Conservation (phyloP, 2,329 filamentous ascomycete species). For the Hypocreales sp. region DNA sequence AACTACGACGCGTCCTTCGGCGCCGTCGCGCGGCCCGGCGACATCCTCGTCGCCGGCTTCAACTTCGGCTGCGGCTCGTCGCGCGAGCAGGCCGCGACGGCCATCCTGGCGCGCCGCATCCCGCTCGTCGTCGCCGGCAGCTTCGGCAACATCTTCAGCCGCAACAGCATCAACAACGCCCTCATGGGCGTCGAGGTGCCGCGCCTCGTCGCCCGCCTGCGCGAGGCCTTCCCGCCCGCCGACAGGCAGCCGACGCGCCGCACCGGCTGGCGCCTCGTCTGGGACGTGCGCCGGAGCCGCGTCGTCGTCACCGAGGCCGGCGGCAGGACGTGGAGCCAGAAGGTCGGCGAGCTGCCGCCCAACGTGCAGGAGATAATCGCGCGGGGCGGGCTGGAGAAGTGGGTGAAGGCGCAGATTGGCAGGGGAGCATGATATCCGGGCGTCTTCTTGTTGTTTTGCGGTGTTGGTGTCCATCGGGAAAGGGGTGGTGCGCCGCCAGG, state of each 20-base stretch:
- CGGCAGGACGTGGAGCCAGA: slow-evolving; percentile 58
- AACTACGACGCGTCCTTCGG: slow-evolving; percentile 75
- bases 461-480: too few species aligned
- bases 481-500: too few species aligned
- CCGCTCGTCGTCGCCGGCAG: slow-evolving; percentile 67
- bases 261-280: slow-evolving; percentile 71
- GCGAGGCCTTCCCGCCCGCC: slow-evolving; percentile 35
- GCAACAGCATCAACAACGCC: slow-evolving; percentile 70
- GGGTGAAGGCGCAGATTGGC: slow-evolving; percentile 58
- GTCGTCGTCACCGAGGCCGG: slow-evolving; percentile 57
- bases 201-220: slow-evolving; percentile 46
- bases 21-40: slow-evolving; percentile 45
- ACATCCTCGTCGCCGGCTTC: slow-evolving; percentile 74
- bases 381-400: slow-evolving; percentile 61
- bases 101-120: slow-evolving; percentile 67
- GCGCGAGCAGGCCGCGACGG: slow-evolving; percentile 73
- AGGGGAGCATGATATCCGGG: too few species aligned
- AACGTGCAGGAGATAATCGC: slow-evolving; percentile 83
- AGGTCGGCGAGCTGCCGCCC: slow-evolving; percentile 67
- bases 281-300: slow-evolving; percentile 61
- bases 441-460: too few species aligned
- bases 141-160: slow-evolving; percentile 70
- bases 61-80: slow-evolving; percentile 80
- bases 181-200: slow-evolving; percentile 59
- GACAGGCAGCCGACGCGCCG: slow-evolving; percentile 48